Base-by-base conservation (phyloP, 108 stramenopile genomes). In the Hondaea fermentalgiana region DNA sequence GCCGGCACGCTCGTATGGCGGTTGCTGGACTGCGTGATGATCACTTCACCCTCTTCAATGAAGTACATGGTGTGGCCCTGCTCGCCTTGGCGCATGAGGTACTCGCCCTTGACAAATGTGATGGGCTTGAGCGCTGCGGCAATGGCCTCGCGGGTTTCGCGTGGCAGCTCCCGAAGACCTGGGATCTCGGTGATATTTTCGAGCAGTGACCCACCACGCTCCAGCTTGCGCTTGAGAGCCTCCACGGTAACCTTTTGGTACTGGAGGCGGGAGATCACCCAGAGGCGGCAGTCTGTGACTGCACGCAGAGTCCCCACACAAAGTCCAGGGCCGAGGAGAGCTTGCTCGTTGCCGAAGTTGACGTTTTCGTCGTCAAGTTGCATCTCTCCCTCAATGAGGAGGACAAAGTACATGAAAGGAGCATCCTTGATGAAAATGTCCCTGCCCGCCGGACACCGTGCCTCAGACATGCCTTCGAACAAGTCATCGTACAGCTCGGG, bases 21-120 rank as follows among this genome's bases (percentile, higher is more conserved):
- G 51, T 5, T 53, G 45, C 51, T 23, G 1, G 45, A 21, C 76
- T 83, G 76, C 6, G 45, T 83, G 28, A 83, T 83, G 76, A 83
- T 53, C 17, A 83, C 76, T 28, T 83, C 76, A 16, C 76, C 76
- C 76, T 83, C 76, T 1, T 83, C 76, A 3, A 83, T 83, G 49
- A 83, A 83, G 76, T 53, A 83, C 76, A 83, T 83, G 49, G 76
- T 83, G 76, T 83, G 76, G 16, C 76, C 76, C 23, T 83, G 76
- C 76, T 83, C 76, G 51, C 76, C 76, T 23, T 83, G 76, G 45
- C 76, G 76, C 76, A 83, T 83, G 49, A 83, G 51, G 4, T 83
- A 83, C 28, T 83, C 76, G 51, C 76, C 76, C 51, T 83, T 83
- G 76, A 47, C 45, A 83, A 83, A 83, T 12, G 45, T 28, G 76